Evolutionary conservation across 805 yeast species (phyloP), one percentile per base, ranked within the genome.

Genomic region (Ogataea polymorpha): DNA sequence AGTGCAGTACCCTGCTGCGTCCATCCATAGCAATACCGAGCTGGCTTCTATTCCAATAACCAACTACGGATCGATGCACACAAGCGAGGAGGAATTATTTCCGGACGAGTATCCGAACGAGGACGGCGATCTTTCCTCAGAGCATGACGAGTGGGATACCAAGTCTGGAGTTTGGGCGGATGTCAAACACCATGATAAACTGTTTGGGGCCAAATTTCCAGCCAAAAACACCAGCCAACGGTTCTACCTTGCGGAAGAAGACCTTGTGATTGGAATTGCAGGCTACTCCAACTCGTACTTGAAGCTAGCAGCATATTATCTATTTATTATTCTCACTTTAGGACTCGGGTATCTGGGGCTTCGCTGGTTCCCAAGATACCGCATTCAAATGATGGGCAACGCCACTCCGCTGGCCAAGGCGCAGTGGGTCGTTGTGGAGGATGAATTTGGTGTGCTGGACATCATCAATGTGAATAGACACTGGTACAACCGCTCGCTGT

Each of bases 211-310:
- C 7, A 54, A 50, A 32, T 58, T 59, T 40, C 64, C 66, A 4
- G 72, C 85, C 0, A 62, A 50, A 10, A 62, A 72, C 36, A 67
- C 67, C 41, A 74, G 71, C 50, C 99, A 93, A 63, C 72, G 96
- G 42, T 88, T 86, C 61, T 93, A 91, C 61, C 76, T 93, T 46
- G 90, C 96, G 0, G 98, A 93, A 61, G 99, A 93, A 59, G 99
- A 93, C 67, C 68, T 93, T 55, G 91, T 91, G 10, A 77, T 93
- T 45, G 96, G 96, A 46, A 85, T 93, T 47, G 99, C 97, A 0
- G 98, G 98, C 4, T 93, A 86, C 61, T 63, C 63, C 39, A 76
- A 80, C 12, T 75, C 81, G 10, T 56, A 56, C 35, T 39, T 71
- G 49, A 76, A 80, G 46, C 54, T 63, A 4, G 28, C 66, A 0